These are phyloP conservation scores for Erythrophleum ivorense DNA, from an alignment of 331 rosid genomes.

Conservation along the genomic window DNA sequence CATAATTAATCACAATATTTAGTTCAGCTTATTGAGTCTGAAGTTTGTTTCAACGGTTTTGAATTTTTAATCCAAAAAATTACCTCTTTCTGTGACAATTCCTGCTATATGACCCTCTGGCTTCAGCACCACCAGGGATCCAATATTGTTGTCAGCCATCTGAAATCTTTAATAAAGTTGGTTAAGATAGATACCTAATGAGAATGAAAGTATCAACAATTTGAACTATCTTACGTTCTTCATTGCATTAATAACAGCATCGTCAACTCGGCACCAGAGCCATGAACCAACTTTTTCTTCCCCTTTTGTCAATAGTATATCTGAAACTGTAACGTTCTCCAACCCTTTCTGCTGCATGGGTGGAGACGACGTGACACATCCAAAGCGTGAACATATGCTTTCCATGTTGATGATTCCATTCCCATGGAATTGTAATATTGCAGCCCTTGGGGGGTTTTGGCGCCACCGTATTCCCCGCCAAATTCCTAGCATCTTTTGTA, in stretches of 20 bases:
- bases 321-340: constrained; percentile 85
- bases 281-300: constrained; percentile 68
- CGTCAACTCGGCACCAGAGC: constrained; percentile 74
- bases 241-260: constrained; percentile 65
- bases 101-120: constrained; percentile 80
- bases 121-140: constrained; percentile 77
- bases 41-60: background rate
- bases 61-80: background rate
- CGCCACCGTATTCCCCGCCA: constrained; percentile 44
- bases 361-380: constrained; percentile 50
- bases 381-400: constrained; percentile 44
- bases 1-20: background rate
- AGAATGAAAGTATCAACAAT: constrained; percentile 7
- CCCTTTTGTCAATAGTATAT: constrained; percentile 67
- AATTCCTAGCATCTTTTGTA: constrained; percentile 63
- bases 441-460: constrained; percentile 49
- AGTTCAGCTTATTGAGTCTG: background rate
- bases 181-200: background rate
- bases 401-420: constrained; percentile 49
- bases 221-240: constrained; percentile 57
- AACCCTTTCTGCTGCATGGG: constrained; percentile 65
- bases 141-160: constrained; percentile 83
- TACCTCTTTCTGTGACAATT: constrained; percentile 93
- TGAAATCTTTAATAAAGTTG: constrained; percentile 38
- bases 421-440: constrained; percentile 50